phyloP scores from a whole-genome alignment of 2,329 filamentous ascomycete species.

The Thielaviopsis euricoi region DNA sequence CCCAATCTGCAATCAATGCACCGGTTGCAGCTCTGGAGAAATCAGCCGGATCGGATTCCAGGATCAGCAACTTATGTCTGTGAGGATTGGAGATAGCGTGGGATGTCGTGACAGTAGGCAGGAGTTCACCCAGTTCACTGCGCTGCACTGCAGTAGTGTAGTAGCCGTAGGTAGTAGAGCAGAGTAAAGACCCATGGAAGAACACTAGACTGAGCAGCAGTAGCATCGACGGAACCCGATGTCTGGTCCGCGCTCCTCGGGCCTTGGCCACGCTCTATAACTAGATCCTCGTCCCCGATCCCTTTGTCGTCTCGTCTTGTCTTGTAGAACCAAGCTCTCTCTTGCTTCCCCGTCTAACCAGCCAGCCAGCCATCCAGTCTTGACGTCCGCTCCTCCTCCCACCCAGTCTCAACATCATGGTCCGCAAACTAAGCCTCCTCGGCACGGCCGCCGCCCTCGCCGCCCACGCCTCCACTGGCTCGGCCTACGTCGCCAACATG shows the following conservation, averaged over 20 bases:
- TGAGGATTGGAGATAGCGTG: too few relatives aligned
- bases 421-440: conserved; percentile 1
- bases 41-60: too few relatives aligned
- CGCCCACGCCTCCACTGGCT: background rate
- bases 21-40: too few relatives aligned
- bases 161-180: too few relatives aligned
- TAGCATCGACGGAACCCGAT: background rate
- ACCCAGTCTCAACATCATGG: background rate
- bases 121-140: too few relatives aligned
- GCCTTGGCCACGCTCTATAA: too few relatives aligned
- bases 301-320: background rate
- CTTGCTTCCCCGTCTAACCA: background rate
- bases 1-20: too few relatives aligned
- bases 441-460: background rate
- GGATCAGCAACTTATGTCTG: too few relatives aligned
- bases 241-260: background rate
- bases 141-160: too few relatives aligned
- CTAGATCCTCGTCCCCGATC: background rate
- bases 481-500: conserved; percentile 1
- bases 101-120: too few relatives aligned
- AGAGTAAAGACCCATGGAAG: too few relatives aligned
- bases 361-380: background rate
- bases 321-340: background rate
- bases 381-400: too few relatives aligned
- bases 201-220: background rate